Evolutionary conservation across 208 protist species (phyloP).

Genomic region (Leishmania aethiopica): DNA sequence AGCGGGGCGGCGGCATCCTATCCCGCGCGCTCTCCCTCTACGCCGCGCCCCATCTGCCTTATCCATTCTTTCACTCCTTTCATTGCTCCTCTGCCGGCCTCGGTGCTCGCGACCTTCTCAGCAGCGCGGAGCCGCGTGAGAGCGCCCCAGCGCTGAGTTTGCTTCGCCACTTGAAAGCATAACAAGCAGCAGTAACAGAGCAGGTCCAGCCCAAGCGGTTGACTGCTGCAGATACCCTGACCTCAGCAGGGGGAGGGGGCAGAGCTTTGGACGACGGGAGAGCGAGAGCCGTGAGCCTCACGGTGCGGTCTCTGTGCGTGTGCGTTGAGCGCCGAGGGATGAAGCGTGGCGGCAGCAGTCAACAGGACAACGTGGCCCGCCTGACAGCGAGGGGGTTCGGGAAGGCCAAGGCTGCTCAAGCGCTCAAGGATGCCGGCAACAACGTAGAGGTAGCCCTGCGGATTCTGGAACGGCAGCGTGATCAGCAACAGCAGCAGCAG

Average conservation of each 20-base stretch:
- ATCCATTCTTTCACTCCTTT: neutral
- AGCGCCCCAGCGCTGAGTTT: neutral
- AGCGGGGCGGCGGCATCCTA: neutral
- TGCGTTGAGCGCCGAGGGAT: neutral
- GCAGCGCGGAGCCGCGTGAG: neutral
- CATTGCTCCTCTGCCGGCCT: neutral
- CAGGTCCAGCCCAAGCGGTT: too few species aligned
- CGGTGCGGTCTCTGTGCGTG: neutral
- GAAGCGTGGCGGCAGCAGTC: neutral
- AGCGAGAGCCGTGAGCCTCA: neutral
- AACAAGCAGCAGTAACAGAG: too few species aligned
- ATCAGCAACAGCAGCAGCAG: slow-evolving; percentile 28
- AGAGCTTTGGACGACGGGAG: neutral
- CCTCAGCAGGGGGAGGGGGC: too few species aligned
- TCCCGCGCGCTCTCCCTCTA: neutral
- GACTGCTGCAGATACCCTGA: neutral
- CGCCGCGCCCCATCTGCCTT: neutral
- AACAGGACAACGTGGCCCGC: slow-evolving; percentile 16
- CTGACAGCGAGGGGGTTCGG: slow-evolving; percentile 56
- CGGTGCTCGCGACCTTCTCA: neutral
- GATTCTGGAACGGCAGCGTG: slow-evolving; percentile 47
- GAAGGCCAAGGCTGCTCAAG: slow-evolving; percentile 61
- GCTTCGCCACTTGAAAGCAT: neutral
- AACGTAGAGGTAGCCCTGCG: slow-evolving; percentile 48
- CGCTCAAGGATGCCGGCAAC: slow-evolving; percentile 69